These are phyloP conservation scores for Aureobasidium sp. DNA, from an alignment of 2,329 filamentous ascomycete genomes.

Conservation along the genomic window DNA sequence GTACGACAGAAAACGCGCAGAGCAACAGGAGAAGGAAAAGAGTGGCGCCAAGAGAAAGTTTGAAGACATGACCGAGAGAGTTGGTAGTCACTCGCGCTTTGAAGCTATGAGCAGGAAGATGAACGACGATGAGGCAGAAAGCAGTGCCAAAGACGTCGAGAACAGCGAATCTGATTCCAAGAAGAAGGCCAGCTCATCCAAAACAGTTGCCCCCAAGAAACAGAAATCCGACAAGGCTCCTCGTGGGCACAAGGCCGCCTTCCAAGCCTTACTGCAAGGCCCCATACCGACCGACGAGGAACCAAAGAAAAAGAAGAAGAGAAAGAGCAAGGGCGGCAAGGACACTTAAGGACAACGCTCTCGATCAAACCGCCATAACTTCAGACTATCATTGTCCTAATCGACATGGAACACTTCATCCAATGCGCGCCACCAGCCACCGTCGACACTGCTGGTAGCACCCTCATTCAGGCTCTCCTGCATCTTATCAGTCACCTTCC, in stretches of 20 bases:
- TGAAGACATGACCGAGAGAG: conserved; percentile 25
- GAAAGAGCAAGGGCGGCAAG: conserved; percentile 23
- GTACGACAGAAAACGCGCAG: conserved; percentile 36
- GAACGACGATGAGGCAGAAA: conserved; percentile 23
- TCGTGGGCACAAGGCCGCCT: conserved; percentile 18
- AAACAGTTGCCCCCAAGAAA: conserved; percentile 10
- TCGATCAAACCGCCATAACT: background rate
- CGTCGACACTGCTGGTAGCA: conserved; percentile 51
- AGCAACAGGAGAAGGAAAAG: conserved; percentile 31
- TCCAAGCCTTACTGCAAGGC: conserved; percentile 21
- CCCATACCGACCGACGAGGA: conserved; percentile 26
- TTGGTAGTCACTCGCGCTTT: conserved; percentile 30
- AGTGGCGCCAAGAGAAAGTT: conserved; percentile 31
- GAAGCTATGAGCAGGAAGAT: conserved; percentile 29
- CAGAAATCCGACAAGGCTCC: conserved; percentile 17
- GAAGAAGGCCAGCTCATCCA: background rate
- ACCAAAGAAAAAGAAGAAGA: conserved; percentile 22
- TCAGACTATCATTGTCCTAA: conserved; percentile 24
- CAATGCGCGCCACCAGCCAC: conserved; percentile 58
- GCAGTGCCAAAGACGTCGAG: conserved; percentile 14
- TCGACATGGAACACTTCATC: conserved; percentile 63
- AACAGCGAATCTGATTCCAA: conserved; percentile 10
- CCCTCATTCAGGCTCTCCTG: conserved; percentile 57
- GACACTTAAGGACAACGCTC: conserved; percentile 1
- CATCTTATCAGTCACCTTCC: conserved; percentile 70